These are phyloP conservation scores for Trichoderma sp. DNA, from an alignment of 2,329 filamentous ascomycete genomes.

Conservation along the genomic window DNA sequence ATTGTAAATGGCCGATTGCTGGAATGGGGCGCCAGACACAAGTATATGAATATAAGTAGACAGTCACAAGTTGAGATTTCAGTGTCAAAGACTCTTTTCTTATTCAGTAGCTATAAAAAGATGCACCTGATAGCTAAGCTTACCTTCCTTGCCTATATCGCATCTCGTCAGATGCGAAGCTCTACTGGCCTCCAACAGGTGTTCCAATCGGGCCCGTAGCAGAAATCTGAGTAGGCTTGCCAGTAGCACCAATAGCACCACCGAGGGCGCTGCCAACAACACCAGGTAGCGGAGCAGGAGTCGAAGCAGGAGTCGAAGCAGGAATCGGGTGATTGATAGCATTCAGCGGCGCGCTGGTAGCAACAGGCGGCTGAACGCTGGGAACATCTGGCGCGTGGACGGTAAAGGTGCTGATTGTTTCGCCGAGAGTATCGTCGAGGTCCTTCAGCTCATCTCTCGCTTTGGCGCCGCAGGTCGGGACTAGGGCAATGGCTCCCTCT, in stretches of 20 bases:
- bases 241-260: too few relatives aligned
- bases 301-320: too few relatives aligned
- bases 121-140: neutral
- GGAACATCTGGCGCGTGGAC: neutral
- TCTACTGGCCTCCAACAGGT: neutral
- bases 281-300: too few relatives aligned
- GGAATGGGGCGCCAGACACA: too few relatives aligned
- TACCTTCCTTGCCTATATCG: neutral
- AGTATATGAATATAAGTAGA: too few relatives aligned
- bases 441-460: neutral
- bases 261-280: neutral
- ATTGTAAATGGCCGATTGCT: too few relatives aligned
- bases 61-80: neutral
- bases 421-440: neutral
- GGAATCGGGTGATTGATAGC: too few relatives aligned
- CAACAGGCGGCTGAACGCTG: neutral
- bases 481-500: neutral
- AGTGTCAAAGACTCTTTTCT: neutral
- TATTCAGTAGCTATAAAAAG: neutral
- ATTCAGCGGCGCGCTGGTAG: neutral
- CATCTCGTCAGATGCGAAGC: neutral
- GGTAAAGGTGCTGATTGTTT: neutral
- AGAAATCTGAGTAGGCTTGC: too few relatives aligned
- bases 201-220: neutral
- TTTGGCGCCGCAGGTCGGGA: neutral